A percentile compares a stretch with the other conserved stretches of the same genome.
Conservation (phyloP, 495 filamentous ascomycete species). For the Penicillium crystallinum region DNA sequence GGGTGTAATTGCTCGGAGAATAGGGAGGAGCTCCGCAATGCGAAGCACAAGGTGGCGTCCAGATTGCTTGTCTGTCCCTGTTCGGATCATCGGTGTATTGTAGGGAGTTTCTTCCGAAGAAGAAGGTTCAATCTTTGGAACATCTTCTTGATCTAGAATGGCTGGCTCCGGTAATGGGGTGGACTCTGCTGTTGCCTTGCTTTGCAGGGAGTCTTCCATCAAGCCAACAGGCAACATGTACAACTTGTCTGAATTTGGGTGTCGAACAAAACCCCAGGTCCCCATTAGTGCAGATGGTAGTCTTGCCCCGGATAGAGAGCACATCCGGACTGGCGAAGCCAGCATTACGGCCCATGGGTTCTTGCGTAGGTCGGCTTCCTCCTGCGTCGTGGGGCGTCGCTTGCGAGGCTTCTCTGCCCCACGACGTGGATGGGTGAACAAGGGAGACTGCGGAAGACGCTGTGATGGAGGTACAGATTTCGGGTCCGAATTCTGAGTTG, state of each 20-base stretch:
- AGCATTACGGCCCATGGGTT: constrained; percentile 54
- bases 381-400: constrained; percentile 39
- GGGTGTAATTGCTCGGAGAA: constrained; percentile 18
- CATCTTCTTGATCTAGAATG: not conserved
- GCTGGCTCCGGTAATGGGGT: not conserved
- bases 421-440: constrained; percentile 20
- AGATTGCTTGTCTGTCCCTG: not conserved
- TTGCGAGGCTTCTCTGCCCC: constrained; percentile 20
- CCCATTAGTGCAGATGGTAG: constrained; percentile 63
- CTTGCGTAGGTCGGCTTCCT: constrained; percentile 21
- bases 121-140: too few relatives aligned
- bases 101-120: not conserved
- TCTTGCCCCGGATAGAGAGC: constrained; percentile 47
- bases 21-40: constrained; percentile 25
- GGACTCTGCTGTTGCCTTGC: not conserved
- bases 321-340: constrained; percentile 59
- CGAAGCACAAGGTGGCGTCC: constrained; percentile 22
- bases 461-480: constrained; percentile 23
- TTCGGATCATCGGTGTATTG: not conserved
- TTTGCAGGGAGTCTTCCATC: constrained; percentile 26
- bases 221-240: constrained; percentile 57
- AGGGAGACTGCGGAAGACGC: constrained; percentile 39
- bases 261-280: constrained; percentile 51
- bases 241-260: constrained; percentile 49
- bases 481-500: not conserved